Conservation (phyloP, 2,329 filamentous ascomycete genomes). For the Zymoseptoria tritici region DNA sequence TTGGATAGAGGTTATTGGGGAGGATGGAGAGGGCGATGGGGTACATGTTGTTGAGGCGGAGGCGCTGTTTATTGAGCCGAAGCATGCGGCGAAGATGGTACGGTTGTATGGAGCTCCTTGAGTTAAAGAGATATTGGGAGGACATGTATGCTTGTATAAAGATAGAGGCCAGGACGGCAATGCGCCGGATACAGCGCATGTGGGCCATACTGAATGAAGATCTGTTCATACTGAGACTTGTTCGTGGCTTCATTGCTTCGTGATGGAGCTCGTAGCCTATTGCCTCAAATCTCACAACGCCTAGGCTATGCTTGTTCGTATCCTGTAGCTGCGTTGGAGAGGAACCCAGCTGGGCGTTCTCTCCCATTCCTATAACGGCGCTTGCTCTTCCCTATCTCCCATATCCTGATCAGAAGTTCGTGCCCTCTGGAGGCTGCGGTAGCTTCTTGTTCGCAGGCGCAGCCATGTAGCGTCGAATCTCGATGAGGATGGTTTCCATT, state of each 20-base stretch:
- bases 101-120: constrained; percentile 23
- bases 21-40: constrained; percentile 43
- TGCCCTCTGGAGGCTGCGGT: constrained; percentile 83
- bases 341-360: background rate
- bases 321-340: background rate
- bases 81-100: constrained; percentile 55
- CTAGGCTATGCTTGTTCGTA: constrained; percentile 9
- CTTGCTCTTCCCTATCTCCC: background rate
- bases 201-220: background rate
- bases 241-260: constrained; percentile 3
- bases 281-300: background rate
- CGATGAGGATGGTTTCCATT: constrained; percentile 88
- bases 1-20: constrained; percentile 68
- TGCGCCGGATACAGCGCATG: background rate
- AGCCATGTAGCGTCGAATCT: constrained; percentile 86
- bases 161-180: constrained; percentile 1
- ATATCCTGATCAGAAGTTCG: constrained; percentile 37
- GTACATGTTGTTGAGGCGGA: constrained; percentile 72
- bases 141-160: background rate
- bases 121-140: background rate
- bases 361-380: background rate
- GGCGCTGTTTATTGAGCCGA: constrained; percentile 83
- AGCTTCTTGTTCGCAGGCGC: constrained; percentile 88
- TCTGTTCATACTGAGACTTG: background rate
- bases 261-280: background rate